These are phyloP conservation scores for Alternaria panax DNA, from an alignment of 2,329 filamentous ascomycete genomes.

Conservation along the genomic window DNA sequence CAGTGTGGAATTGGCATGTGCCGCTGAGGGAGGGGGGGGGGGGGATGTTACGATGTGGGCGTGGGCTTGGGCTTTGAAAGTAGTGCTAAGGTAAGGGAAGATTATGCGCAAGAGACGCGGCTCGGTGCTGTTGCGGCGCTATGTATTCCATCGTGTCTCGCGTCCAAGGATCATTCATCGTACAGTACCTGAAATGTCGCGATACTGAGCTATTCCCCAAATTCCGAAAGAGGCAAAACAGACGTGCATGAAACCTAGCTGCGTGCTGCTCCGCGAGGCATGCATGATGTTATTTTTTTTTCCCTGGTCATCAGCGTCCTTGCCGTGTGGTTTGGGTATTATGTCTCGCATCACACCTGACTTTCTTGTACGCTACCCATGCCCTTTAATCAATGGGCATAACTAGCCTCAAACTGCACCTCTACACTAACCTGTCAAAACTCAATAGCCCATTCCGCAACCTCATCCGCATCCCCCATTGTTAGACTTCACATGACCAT, in stretches of 20 bases:
- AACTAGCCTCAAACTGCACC: not conserved
- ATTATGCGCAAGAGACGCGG: conserved; percentile 2
- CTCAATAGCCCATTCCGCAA: conserved; percentile 5
- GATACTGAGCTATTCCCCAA: not conserved
- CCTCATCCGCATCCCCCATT: conserved; percentile 6
- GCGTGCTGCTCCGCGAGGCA: conserved; percentile 1
- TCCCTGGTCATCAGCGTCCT: not conserved
- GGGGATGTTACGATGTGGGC: too few relatives aligned
- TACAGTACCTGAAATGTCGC: not conserved
- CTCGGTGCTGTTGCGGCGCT: conserved; percentile 2
- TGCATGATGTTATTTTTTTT: not conserved
- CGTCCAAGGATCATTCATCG: not conserved
- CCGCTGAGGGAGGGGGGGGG: conserved; percentile 1
- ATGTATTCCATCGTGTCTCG: not conserved
- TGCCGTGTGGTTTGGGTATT: not conserved
- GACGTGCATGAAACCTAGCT: not conserved
- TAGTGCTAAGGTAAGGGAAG: not conserved
- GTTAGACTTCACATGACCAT: conserved; percentile 2
- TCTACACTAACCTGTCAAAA: not conserved
- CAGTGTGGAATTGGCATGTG: not conserved
- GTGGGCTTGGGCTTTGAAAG: not conserved
- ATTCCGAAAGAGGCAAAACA: not conserved
- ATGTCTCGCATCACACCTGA: not conserved
- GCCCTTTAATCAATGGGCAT: not conserved
- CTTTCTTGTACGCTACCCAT: not conserved